These are phyloP conservation scores for Monilinia aucupariae DNA, from an alignment of 2,329 filamentous ascomycete species.

Conservation along the genomic window DNA sequence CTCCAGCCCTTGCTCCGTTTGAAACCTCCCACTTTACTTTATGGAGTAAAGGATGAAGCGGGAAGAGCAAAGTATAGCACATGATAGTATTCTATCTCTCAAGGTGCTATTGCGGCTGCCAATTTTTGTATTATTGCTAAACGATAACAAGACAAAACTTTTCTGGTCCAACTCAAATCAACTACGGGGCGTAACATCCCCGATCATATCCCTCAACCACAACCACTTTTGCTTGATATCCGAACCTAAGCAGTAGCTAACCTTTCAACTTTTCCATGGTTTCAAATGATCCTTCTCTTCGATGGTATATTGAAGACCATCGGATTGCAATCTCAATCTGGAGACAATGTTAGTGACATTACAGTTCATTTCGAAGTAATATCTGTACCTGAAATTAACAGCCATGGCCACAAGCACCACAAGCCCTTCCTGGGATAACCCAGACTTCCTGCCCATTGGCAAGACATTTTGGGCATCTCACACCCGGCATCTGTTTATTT, in stretches of 20 bases:
- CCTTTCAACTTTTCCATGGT: neutral
- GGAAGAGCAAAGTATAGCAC: neutral
- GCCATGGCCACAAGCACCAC: slow-evolving; percentile 25
- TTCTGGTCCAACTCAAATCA: neutral
- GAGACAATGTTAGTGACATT: neutral
- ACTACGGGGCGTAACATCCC: neutral
- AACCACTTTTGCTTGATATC: neutral
- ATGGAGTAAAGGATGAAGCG: neutral
- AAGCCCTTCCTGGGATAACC: slow-evolving; percentile 50
- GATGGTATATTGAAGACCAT: neutral
- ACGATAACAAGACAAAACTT: neutral
- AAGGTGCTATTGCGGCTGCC: neutral
- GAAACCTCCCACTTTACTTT: neutral
- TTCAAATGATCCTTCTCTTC: neutral
- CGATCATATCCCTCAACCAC: too few species aligned
- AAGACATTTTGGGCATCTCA: slow-evolving; percentile 48
- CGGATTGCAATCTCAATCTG: neutral
- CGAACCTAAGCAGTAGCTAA: neutral
- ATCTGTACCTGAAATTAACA: neutral
- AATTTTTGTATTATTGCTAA: slow-evolving; percentile 3
- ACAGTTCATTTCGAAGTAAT: neutral
- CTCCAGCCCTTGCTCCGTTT: neutral
- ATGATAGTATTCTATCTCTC: neutral
- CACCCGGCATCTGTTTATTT: slow-evolving; percentile 41
- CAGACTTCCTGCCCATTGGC: slow-evolving; percentile 47